Base-by-base conservation (phyloP, 2,329 filamentous ascomycete genomes). In the Alternaria angustiovoidea region DNA sequence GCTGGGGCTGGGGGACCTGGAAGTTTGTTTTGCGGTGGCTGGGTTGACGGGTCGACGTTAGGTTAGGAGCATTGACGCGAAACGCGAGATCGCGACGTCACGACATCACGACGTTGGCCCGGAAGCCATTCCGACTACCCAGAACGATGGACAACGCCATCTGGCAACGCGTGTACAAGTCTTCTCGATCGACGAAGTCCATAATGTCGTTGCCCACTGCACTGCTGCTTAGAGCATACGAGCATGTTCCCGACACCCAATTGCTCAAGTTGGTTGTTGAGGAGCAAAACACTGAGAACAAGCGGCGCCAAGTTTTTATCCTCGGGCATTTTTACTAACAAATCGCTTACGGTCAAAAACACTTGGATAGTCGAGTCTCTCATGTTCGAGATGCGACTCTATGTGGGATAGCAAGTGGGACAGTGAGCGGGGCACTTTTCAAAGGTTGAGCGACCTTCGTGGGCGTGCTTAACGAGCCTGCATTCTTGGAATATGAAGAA, bases 21-120 rank as follows among this genome's bases (percentile, higher is more conserved):
- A 61, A 46, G 46, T 59, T 61, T 57, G 48, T 56, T 64, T 46
- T 54, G 56, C 39, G 24, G 44, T 57, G 63, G 62, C 63, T 64
- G 63, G 54, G 36, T 64, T 58, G 61, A 66, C 55, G 65, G 32
- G 32, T 36, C 32, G 32, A 36, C 32, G 32, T 36, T 36, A 64
- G 65, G 47, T 24, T 51, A 32, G 43, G 47, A 56, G 61, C 58
- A 57, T 46, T 60, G 66, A 62, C 67, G 58, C 67, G 67, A 59
- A 44, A 62, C 65, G 61, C 68, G 68, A 52, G 54, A 59, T 70
- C 52, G 57, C 57, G 60, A 63, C 59, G 56, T 62, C 59, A 58
- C 55, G 55, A 62, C 43, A 61, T 56, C 46, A 49, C 32, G 46
- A 49, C 46, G 20, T 22, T 48, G 28, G 44, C 46, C 46, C 62